A percentile compares a stretch with the other conserved stretches of the same genome.
phyloP scores from a whole-genome alignment of 148 eudicot species.

The Nepenthes gracilis region DNA sequence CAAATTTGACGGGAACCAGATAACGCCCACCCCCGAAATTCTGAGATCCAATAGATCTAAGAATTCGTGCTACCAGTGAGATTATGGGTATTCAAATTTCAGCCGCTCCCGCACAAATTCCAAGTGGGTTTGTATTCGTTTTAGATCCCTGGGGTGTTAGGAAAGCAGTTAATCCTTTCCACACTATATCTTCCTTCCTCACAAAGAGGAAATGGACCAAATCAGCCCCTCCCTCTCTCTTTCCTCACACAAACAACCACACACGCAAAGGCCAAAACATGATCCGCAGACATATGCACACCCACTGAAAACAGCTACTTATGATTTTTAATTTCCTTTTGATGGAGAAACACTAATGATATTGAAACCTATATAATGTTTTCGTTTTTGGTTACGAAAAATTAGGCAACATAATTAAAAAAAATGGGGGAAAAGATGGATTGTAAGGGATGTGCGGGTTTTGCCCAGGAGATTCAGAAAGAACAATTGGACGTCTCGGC shows the following conservation, averaged over 20 bases:
- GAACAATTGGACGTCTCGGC: constrained; percentile 10
- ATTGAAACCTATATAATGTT: too few species aligned
- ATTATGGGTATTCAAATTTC: neutral
- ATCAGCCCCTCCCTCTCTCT: constrained; percentile 12
- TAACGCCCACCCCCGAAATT: neutral
- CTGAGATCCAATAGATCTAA: constrained; percentile 27
- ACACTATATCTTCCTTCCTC: constrained; percentile 10
- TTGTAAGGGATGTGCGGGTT: too few species aligned
- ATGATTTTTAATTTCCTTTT: too few species aligned
- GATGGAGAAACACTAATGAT: too few species aligned
- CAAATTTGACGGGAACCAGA: constrained; percentile 11
- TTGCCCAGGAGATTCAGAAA: constrained; percentile 6
- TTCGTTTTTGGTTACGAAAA: too few species aligned
- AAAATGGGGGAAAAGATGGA: too few species aligned
- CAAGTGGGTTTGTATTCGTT: constrained; percentile 14
- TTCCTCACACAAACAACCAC: constrained; percentile 37
- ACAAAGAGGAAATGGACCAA: constrained; percentile 13
- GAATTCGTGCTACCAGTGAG: constrained; percentile 34
- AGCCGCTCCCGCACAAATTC: constrained; percentile 43
- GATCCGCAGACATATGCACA: constrained; percentile 36
- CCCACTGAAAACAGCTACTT: neutral
- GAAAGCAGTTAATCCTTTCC: neutral
- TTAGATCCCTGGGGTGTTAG: neutral
- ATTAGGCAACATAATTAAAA: too few species aligned
- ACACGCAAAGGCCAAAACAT: constrained; percentile 32